Percentiles rank a stretch among this genome's conserved stretches.
Conservation (phyloP, 75 land plant species). For the Picea glauca region DNA sequence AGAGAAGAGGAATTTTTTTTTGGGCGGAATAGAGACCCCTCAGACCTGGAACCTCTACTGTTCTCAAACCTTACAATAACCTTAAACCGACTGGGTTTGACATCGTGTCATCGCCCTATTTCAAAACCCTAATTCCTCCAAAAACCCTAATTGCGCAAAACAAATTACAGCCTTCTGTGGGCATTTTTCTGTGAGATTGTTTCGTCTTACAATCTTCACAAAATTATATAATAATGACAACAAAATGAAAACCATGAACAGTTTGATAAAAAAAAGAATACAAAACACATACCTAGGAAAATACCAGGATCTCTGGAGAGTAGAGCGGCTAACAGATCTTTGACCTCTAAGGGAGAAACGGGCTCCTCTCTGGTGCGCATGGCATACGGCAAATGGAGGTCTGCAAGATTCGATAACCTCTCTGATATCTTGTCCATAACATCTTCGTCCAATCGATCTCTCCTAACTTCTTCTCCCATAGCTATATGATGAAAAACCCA, state of each 20-base stretch:
- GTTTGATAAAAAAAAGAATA: not conserved
- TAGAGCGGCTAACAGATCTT: conserved; percentile 57
- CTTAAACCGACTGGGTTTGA: not conserved
- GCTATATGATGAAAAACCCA: too few species aligned
- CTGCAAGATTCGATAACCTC: conserved; percentile 54
- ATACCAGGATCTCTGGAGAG: conserved; percentile 76
- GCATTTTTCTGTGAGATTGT: not conserved
- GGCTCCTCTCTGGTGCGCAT: conserved; percentile 26
- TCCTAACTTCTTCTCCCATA: conserved; percentile 27
- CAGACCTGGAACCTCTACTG: too few species aligned
- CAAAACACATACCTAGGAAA: conserved; percentile 58
- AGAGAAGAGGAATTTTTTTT: too few species aligned
- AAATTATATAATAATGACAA: not conserved
- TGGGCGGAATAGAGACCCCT: too few species aligned
- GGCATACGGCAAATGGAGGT: conserved; percentile 73
- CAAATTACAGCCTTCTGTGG: not conserved
- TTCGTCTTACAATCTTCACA: not conserved
- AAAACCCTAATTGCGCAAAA: not conserved
- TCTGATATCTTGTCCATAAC: conserved; percentile 51
- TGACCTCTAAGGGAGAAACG: conserved; percentile 43
- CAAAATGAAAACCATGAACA: not conserved
- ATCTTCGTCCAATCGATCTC: conserved; percentile 15
- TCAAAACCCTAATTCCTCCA: not conserved
- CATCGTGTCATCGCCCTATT: not conserved
- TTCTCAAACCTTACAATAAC: not conserved